Evolutionary conservation across 2,329 filamentous ascomycete genomes (phyloP).

Genomic region (Teratosphaeria pseudoeucalypti): DNA sequence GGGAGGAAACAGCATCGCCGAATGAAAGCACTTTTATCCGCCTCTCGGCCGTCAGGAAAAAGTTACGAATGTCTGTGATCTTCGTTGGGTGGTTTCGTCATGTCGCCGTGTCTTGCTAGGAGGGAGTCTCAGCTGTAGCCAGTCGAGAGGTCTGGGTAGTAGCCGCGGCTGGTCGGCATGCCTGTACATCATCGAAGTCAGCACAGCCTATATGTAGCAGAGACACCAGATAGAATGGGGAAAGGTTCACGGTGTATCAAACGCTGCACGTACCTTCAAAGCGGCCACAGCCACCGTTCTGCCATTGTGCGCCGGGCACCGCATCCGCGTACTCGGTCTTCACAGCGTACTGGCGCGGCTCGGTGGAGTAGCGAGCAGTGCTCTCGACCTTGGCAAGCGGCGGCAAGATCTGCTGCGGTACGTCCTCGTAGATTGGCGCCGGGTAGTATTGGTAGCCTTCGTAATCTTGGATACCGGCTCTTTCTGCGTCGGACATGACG

Average conservation of each 20-base stretch:
- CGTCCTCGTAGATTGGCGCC: conserved; percentile 32
- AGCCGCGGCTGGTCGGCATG: conserved; percentile 37
- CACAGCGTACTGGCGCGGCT: conserved; percentile 26
- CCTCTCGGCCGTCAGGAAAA: neutral
- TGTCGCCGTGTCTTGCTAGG: neutral
- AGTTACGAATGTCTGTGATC: neutral
- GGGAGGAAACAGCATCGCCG: neutral
- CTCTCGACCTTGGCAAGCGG: conserved; percentile 23
- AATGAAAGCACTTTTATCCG: neutral
- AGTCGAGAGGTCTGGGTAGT: conserved; percentile 33
- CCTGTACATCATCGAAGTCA: conserved; percentile 9
- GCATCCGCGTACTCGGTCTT: conserved; percentile 34
- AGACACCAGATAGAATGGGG: neutral
- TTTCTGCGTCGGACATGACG: conserved; percentile 32
- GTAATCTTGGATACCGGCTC: conserved; percentile 30
- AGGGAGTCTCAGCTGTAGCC: conserved; percentile 1
- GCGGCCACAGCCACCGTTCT: conserved; percentile 30
- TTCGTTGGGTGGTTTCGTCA: neutral
- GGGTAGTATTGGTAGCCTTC: conserved; percentile 40
- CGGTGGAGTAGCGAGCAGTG: conserved; percentile 16
- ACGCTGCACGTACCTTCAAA: conserved; percentile 25
- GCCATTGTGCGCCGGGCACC: conserved; percentile 25
- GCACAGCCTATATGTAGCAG: neutral
- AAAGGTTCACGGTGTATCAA: neutral
- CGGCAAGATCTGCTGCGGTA: conserved; percentile 18